Conservation (phyloP, 345 rosid genomes). For the Iberis pinnata region DNA sequence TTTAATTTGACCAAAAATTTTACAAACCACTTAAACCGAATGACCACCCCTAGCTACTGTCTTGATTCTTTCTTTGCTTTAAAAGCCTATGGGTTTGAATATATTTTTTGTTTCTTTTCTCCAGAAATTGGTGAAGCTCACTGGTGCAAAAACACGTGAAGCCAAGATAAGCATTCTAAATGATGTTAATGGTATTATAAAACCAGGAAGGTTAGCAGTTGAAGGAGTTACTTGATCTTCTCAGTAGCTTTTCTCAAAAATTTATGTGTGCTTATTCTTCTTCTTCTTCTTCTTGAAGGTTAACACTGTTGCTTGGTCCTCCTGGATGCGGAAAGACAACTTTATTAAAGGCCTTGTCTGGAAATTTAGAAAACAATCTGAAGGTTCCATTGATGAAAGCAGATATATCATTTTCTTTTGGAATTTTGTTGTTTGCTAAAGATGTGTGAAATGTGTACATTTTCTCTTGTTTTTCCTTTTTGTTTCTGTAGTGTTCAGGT, state of each 20-base stretch:
- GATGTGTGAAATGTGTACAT: slow-evolving; percentile 14
- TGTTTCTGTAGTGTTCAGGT: slow-evolving; percentile 39
- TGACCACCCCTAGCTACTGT: too few relatives aligned
- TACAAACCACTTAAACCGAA: too few relatives aligned
- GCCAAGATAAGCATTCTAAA: slow-evolving; percentile 54
- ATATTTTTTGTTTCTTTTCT: neutral
- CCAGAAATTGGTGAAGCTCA: slow-evolving; percentile 41
- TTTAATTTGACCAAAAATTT: too few relatives aligned
- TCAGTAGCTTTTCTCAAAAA: neutral
- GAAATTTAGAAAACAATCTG: slow-evolving; percentile 47
- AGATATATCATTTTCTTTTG: neutral
- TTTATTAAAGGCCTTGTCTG: slow-evolving; percentile 61
- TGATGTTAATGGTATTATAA: slow-evolving; percentile 53
- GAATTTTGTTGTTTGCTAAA: neutral
- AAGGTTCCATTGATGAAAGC: slow-evolving; percentile 38
- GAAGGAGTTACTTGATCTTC: too few relatives aligned
- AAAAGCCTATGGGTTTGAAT: too few relatives aligned
- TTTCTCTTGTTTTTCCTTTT: too few relatives aligned
- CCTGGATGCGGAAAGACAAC: slow-evolving; percentile 85
- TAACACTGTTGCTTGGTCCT: slow-evolving; percentile 79
- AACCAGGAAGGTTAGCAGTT: slow-evolving; percentile 55
- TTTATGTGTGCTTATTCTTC: neutral
- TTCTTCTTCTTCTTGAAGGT: slow-evolving; percentile 28
- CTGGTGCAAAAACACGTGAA: slow-evolving; percentile 35
- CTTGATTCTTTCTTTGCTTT: too few relatives aligned